These are phyloP conservation scores for Penicillium psychrosexuale DNA, from an alignment of 2,329 filamentous ascomycete genomes.

Conservation along the genomic window DNA sequence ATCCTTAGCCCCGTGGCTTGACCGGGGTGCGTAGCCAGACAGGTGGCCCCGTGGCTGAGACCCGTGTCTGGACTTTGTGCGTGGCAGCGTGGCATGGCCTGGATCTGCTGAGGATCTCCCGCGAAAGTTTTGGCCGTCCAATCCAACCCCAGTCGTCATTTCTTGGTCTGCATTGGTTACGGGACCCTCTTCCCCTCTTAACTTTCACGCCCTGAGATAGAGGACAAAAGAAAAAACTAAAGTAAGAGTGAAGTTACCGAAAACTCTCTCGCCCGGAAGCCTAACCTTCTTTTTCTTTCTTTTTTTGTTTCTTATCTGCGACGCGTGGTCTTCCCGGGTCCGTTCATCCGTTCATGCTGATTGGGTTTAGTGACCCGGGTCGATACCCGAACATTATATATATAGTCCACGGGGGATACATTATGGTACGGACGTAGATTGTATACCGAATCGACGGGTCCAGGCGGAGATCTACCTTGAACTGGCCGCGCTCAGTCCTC, in stretches of 20 bases:
- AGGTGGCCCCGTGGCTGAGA: not conserved
- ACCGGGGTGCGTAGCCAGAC: constrained; percentile 5
- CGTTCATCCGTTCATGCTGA: constrained; percentile 14
- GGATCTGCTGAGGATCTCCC: constrained; percentile 40
- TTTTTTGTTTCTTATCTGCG: not conserved
- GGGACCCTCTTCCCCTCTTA: constrained; percentile 22
- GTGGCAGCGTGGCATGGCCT: constrained; percentile 12
- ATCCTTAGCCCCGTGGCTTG: constrained; percentile 1
- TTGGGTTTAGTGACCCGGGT: constrained; percentile 5
- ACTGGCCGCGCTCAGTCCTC: constrained; percentile 6
- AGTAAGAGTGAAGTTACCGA: constrained; percentile 21
- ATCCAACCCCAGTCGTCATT: constrained; percentile 18
- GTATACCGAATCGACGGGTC: not conserved
- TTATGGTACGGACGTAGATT: not conserved
- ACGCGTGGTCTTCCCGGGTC: constrained; percentile 12
- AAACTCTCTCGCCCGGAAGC: constrained; percentile 20
- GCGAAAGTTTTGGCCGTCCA: constrained; percentile 30
- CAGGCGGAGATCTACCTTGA: constrained; percentile 3
- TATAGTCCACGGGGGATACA: not conserved
- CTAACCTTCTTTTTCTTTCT: constrained; percentile 14
- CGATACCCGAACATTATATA: not conserved
- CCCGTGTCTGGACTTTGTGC: not conserved
- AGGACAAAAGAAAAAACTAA: constrained; percentile 2
- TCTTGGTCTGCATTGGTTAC: constrained; percentile 5
- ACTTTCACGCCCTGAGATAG: not conserved